Conservation (phyloP, 371 early-diverging fungal species). For the Lichtheimia ramosa region DNA sequence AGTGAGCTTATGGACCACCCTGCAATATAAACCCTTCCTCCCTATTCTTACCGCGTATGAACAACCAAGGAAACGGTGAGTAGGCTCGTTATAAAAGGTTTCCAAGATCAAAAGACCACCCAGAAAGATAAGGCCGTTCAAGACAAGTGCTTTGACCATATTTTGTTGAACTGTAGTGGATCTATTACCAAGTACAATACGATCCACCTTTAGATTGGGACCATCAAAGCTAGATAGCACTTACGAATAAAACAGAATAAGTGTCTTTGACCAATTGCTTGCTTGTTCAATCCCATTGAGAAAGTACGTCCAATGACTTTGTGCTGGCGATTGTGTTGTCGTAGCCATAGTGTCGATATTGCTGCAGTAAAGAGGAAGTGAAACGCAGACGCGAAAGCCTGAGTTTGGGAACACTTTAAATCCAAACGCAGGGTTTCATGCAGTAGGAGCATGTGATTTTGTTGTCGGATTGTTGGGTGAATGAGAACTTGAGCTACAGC, state of each 20-base stretch:
- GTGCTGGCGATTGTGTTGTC: constrained; percentile 14
- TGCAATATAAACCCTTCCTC: background rate
- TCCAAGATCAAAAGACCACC: constrained; percentile 39
- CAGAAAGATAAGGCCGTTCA: constrained; percentile 40
- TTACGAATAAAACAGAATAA: constrained; percentile 39
- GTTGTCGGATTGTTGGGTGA: too few relatives aligned
- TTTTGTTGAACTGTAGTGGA: constrained; percentile 36
- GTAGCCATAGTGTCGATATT: constrained; percentile 9
- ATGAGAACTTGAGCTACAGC: too few relatives aligned
- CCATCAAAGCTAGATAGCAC: background rate
- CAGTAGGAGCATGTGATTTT: too few relatives aligned
- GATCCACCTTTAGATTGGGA: background rate
- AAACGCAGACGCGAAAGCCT: too few relatives aligned
- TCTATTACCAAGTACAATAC: constrained; percentile 16
- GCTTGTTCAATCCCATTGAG: constrained; percentile 37
- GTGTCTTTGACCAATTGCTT: constrained; percentile 36
- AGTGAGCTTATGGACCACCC: too few relatives aligned
- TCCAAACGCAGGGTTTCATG: too few relatives aligned
- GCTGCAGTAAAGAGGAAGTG: too few relatives aligned
- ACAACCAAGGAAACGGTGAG: constrained; percentile 32
- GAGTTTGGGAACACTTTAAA: too few relatives aligned
- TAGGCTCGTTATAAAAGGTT: constrained; percentile 35
- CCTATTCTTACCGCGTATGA: constrained; percentile 34
- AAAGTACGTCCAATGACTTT: constrained; percentile 29
- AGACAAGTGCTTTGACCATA: constrained; percentile 31